Evolutionary conservation across 768 basidiomycete genomes (phyloP), one percentile per base, ranked within the genome.

Genomic region (Butyriboletus loyo): DNA sequence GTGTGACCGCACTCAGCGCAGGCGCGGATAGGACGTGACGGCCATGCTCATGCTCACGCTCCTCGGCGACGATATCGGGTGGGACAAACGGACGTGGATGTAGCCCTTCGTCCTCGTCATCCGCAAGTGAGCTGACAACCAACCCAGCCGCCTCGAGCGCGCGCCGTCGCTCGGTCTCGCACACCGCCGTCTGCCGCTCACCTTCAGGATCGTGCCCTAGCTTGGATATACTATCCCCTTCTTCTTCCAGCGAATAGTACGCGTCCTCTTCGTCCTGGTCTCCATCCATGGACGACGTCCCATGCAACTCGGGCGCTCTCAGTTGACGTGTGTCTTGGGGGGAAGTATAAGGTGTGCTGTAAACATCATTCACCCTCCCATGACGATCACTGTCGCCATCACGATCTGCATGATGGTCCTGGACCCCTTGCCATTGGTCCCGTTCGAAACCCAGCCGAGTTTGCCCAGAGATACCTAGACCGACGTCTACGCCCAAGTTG

Each of bases 101-200:
- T 5, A 6, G 9, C 17, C 2, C 37, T 14, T 40, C 15, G 11
- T 45, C 36, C 4, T 41, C 46, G 6, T 8, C 25, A 0, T 46
- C 46, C 7, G 7, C 25, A 2, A 37, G 50, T 1, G 46, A 52
- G 84, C 82, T 34, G 79, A 96, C 78, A 50, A 92, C 83, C 24
- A 97, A 73, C 3, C 95, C 95, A 0, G 93, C 93, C 0, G 91
- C 89, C 64, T 91, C 84, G n/a, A 98, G 73, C 7, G 97, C 91
- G 19, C 86, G 79, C 58, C 83, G 83, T 21, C 91, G 77, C 64
- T 96, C 93, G 17, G 79, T 71, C 51, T 85, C 91, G 28, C 90
- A 81, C 17, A 82, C 80, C 46, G 77, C 77, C 11, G 73, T 73
- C 48, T 85, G 82, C 17, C 4, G 50, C 38, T 79, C 77, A 32